Base-by-base conservation (phyloP, 2,329 filamentous ascomycete species). In the Aaosphaeria pasadenensis region DNA sequence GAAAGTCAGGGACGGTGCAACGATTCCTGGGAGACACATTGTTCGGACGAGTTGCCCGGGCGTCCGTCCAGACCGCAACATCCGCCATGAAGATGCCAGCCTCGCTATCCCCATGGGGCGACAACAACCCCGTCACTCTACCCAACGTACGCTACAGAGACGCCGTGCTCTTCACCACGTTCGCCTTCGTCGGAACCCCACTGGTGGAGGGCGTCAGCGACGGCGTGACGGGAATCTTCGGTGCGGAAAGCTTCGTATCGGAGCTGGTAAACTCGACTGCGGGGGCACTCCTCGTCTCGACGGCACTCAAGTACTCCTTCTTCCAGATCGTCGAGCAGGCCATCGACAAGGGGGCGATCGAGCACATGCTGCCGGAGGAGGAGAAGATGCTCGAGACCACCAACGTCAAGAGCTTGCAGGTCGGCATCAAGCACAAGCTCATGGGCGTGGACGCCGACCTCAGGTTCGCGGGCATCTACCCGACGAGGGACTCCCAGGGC, bases 291-390 rank as follows among this genome's bases (percentile, higher is more conserved):
- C 53, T 55, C 1, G 63, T 55, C 0, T 58, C 51, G 6, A 63
- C 63, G 1, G 52, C 65, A 6, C 42, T 68, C 40, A 67, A 68
- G 46, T 69, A 68, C 45, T 58, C 58, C 24, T 61, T 71, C 1
- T 71, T 71, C 50, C 67, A 71, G 47, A 65, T 71, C 41, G 62
- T 71, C 1, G 69, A 72, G 52, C 69, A 72, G 45, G 69, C 67
- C 1, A 66, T 72, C 33, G 69, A 71, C 48, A 69, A 69, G 45
- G 68, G 66, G 4, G 55, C 71, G 17, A 41, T 71, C 4, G 67
- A 71, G 51, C 66, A 69, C 41, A 60, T 71, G 52, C 50, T 71
- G 30, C 69, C 69, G 1, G 69, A 71, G 43, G 68, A 71, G 47
- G 66, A 70, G 50, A 70, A 68, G 51, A 71, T 71, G 60, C 53